phyloP scores from a whole-genome alignment of 2,329 filamentous ascomycete genomes.

The Pseudofabraea citricarpa region DNA sequence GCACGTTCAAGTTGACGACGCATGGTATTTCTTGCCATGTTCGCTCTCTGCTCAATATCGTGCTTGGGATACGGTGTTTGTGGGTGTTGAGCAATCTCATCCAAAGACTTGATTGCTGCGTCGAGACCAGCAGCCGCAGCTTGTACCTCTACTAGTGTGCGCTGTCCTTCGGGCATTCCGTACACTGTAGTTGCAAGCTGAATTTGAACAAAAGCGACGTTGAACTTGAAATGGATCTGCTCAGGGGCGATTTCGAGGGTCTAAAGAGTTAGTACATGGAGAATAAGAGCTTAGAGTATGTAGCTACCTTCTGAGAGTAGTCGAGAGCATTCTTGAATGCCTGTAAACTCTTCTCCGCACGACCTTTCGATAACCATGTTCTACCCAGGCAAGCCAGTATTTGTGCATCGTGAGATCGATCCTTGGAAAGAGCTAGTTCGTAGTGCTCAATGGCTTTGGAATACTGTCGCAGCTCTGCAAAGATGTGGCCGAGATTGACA shows the following conservation, averaged over 20 bases:
- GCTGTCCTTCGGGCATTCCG: slow-evolving; percentile 67
- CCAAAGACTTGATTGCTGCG: slow-evolving; percentile 70
- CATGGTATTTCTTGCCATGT: slow-evolving; percentile 95
- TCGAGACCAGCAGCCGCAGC: slow-evolving; percentile 77
- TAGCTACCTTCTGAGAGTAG: slow-evolving; percentile 59
- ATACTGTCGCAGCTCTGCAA: slow-evolving; percentile 85
- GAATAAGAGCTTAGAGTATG: neutral
- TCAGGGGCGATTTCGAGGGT: slow-evolving; percentile 76
- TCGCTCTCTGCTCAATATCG: slow-evolving; percentile 90
- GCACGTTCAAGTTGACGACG: slow-evolving; percentile 85
- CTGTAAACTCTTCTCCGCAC: slow-evolving; percentile 57
- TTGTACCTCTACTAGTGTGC: slow-evolving; percentile 75
- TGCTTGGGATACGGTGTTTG: slow-evolving; percentile 82
- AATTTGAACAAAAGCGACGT: slow-evolving; percentile 95
- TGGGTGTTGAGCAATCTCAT: slow-evolving; percentile 57
- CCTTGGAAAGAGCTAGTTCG: slow-evolving; percentile 66
- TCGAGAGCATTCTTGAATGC: slow-evolving; percentile 59
- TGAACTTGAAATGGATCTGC: slow-evolving; percentile 91
- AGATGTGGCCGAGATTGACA: slow-evolving; percentile 91
- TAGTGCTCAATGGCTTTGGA: slow-evolving; percentile 92
- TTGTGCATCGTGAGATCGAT: slow-evolving; percentile 56
- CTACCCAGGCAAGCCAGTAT: slow-evolving; percentile 68
- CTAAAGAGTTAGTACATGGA: slow-evolving; percentile 33
- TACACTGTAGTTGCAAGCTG: slow-evolving; percentile 83
- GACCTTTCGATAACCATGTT: slow-evolving; percentile 64